A percentile compares a stretch with the other conserved stretches of the same genome.
Evolutionary conservation across 257 asterid species (phyloP).

Genomic region (Forsythia suspensa): DNA sequence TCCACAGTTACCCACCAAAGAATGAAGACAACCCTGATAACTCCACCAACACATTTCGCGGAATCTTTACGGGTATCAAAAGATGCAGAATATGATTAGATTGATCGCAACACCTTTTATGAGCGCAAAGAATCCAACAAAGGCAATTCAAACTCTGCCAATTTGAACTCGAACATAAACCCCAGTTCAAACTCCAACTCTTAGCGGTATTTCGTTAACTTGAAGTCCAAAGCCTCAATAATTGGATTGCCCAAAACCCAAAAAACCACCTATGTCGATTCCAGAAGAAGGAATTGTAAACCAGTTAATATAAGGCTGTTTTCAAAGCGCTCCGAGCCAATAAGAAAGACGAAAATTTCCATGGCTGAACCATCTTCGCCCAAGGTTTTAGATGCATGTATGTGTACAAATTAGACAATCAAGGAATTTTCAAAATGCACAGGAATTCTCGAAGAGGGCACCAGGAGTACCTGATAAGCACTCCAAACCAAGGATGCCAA

Average conservation of each 20-base stretch:
- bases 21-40: background rate
- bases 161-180: constrained; percentile 22
- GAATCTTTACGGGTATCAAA: constrained; percentile 51
- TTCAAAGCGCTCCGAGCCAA: constrained; percentile 54
- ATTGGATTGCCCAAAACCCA: constrained; percentile 80
- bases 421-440: no score
- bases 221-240: constrained; percentile 58
- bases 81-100: constrained; percentile 56
- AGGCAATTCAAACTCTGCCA: constrained; percentile 37
- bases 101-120: constrained; percentile 41
- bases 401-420: no score
- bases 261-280: constrained; percentile 43
- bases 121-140: constrained; percentile 54
- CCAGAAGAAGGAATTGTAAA: constrained; percentile 41
- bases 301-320: constrained; percentile 51
- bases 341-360: constrained; percentile 35
- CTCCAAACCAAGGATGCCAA: no score
- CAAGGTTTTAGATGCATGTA: constrained; percentile 50
- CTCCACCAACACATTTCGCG: constrained; percentile 36
- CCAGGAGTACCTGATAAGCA: no score
- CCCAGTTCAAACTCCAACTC: constrained; percentile 47
- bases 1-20: constrained; percentile 1
- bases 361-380: constrained; percentile 83
- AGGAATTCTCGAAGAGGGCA: no score
- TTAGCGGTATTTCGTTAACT: constrained; percentile 46